A percentile compares a stretch with the other conserved stretches of the same genome.
phyloP scores from a whole-genome alignment of 1,284 basidiomycete species.

The Mycena citricolor region DNA sequence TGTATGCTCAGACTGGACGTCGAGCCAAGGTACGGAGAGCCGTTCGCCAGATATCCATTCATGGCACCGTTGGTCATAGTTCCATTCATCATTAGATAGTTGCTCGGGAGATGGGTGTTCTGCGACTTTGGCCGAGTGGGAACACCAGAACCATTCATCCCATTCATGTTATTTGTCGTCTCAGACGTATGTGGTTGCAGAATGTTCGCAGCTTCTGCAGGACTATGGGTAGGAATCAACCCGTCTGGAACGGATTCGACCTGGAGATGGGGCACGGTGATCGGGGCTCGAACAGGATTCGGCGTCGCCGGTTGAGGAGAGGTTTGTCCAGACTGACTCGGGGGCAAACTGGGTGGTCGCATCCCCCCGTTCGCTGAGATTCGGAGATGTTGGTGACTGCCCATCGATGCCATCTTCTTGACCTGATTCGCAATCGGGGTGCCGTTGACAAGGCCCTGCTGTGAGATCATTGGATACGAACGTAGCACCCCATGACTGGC shows the following conservation, averaged over 20 bases:
- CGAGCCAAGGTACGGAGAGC: too few species aligned
- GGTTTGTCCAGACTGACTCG: slow-evolving; percentile 24
- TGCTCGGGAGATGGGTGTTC: slow-evolving; percentile 21
- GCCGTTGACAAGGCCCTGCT: slow-evolving; percentile 16
- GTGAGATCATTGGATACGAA: slow-evolving; percentile 25
- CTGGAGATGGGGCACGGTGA: slow-evolving; percentile 46
- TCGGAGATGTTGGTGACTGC: slow-evolving; percentile 51
- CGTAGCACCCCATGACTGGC: slow-evolving; percentile 34
- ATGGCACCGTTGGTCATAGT: slow-evolving; percentile 4
- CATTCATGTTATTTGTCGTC: too few species aligned
- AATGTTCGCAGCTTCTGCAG: slow-evolving; percentile 23
- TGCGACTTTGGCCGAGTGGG: slow-evolving; percentile 23
- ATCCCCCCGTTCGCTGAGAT: slow-evolving; percentile 56
- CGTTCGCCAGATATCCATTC: slow-evolving; percentile 18
- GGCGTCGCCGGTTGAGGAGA: slow-evolving; percentile 38
- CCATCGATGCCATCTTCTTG: slow-evolving; percentile 56
- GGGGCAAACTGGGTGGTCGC: slow-evolving; percentile 40
- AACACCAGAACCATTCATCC: slow-evolving; percentile 17
- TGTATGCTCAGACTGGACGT: slow-evolving; percentile 18
- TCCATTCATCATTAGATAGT: too few species aligned
- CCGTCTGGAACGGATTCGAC: slow-evolving; percentile 36
- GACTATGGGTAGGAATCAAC: slow-evolving; percentile 29
- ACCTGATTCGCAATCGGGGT: slow-evolving; percentile 47
- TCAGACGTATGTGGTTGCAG: slow-evolving; percentile 27
- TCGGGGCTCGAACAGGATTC: slow-evolving; percentile 38